A percentile compares a stretch with the other conserved stretches of the same genome.
phyloP scores from a whole-genome alignment of 495 filamentous ascomycete genomes.

The Opeltia flavorubescens region DNA sequence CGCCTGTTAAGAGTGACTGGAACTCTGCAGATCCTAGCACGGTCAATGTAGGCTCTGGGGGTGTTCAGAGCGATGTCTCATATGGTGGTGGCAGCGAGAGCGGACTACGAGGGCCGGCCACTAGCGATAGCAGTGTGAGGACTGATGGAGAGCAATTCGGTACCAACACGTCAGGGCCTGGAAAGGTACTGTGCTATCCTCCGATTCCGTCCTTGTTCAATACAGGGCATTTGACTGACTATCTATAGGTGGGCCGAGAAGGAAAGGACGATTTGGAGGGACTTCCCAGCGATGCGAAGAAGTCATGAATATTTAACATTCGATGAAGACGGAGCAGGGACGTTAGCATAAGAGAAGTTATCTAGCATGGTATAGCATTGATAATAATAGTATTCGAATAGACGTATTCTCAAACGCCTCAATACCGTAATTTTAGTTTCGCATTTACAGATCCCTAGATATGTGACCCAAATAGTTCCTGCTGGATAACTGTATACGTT shows the following conservation, averaged over 20 bases:
- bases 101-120: slow-evolving; percentile 48
- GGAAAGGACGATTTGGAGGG: slow-evolving; percentile 35
- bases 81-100: slow-evolving; percentile 33
- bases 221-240: too few relatives aligned
- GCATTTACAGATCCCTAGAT: too few relatives aligned
- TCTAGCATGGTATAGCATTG: not conserved
- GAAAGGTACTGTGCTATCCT: too few relatives aligned
- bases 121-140: slow-evolving; percentile 42
- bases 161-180: slow-evolving; percentile 25
- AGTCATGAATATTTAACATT: slow-evolving; percentile 12
- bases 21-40: slow-evolving; percentile 53
- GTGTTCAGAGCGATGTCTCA: slow-evolving; percentile 36
- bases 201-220: too few relatives aligned
- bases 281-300: slow-evolving; percentile 37
- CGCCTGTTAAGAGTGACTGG: slow-evolving; percentile 60
- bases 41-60: slow-evolving; percentile 54
- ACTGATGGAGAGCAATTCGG: slow-evolving; percentile 28
- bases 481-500: too few relatives aligned
- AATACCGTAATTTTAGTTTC: too few relatives aligned
- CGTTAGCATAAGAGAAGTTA: not conserved
- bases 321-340: too few relatives aligned
- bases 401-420: too few relatives aligned
- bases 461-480: too few relatives aligned
- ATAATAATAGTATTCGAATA: too few relatives aligned
- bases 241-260: slow-evolving; percentile 45